Conservation (phyloP, 345 rosid genomes). For the Ceriops decandra region DNA sequence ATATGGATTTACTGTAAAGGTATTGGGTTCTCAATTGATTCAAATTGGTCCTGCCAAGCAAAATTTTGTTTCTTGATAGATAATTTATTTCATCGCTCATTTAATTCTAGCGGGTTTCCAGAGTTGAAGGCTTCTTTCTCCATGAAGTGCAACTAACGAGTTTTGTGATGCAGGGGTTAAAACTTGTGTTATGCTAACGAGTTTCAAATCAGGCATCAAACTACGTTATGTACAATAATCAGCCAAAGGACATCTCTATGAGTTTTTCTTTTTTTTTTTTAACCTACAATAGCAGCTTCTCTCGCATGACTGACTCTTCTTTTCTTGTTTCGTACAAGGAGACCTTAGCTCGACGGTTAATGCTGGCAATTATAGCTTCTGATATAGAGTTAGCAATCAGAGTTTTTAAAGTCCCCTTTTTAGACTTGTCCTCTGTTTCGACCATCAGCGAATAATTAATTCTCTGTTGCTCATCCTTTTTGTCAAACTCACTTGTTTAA, state of each 20-base stretch:
- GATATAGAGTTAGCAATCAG: neutral
- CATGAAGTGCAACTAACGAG: neutral
- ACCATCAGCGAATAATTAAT: no score
- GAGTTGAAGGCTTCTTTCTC: neutral
- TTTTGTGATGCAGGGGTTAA: neutral
- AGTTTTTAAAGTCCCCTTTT: neutral
- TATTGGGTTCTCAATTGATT: neutral
- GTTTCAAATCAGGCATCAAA: neutral
- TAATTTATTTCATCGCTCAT: neutral
- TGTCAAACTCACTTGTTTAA: no score
- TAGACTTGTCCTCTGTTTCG: neutral
- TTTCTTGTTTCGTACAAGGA: neutral
- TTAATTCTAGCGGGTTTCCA: neutral
- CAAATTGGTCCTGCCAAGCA: neutral
- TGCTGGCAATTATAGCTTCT: neutral
- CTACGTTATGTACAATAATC: constrained; percentile 9
- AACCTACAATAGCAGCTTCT: neutral
- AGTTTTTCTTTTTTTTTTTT: neutral
- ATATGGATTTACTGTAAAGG: neutral
- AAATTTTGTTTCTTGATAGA: neutral
- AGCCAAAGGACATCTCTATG: constrained; percentile 12
- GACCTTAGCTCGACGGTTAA: constrained; percentile 1
- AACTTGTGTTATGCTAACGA: neutral
- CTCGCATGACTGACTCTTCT: neutral
- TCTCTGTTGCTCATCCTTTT: no score